Conservation (phyloP, 345 rosid genomes). For the Salix purpurea region DNA sequence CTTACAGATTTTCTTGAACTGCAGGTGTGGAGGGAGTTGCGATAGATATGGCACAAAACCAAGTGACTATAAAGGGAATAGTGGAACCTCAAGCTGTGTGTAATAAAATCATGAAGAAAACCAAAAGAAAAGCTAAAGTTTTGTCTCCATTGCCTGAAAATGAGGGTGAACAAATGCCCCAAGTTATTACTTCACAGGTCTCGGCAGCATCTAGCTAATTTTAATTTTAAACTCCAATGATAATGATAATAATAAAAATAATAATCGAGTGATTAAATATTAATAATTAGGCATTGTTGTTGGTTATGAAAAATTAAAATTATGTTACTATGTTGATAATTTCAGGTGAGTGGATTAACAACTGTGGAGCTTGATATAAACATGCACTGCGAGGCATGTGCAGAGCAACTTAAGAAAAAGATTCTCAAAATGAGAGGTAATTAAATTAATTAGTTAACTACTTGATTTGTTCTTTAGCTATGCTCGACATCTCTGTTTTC, state of each 20-base stretch:
- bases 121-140: constrained; percentile 69
- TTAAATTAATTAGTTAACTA: background rate
- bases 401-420: constrained; percentile 77
- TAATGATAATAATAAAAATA: background rate
- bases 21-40: constrained; percentile 83
- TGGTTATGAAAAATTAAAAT: background rate
- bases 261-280: background rate
- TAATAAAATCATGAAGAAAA: constrained; percentile 64
- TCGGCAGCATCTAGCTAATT: background rate
- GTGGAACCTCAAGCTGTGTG: constrained; percentile 80
- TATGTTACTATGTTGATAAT: background rate
- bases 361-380: constrained; percentile 80
- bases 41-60: constrained; percentile 67
- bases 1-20: background rate
- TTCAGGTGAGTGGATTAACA: constrained; percentile 51
- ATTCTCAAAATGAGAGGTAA: constrained; percentile 94
- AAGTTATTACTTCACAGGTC: constrained; percentile 61
- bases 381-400: constrained; percentile 97
- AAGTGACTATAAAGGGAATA: constrained; percentile 73
- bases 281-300: background rate
- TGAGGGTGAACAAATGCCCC: constrained; percentile 72
- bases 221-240: too few relatives aligned
- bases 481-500: too few relatives aligned
- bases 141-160: constrained; percentile 70
- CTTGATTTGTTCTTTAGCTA: background rate